Evolutionary conservation across 768 basidiomycete genomes (phyloP), one percentile per base, ranked within the genome.

Genomic region (Lentinula sp.): DNA sequence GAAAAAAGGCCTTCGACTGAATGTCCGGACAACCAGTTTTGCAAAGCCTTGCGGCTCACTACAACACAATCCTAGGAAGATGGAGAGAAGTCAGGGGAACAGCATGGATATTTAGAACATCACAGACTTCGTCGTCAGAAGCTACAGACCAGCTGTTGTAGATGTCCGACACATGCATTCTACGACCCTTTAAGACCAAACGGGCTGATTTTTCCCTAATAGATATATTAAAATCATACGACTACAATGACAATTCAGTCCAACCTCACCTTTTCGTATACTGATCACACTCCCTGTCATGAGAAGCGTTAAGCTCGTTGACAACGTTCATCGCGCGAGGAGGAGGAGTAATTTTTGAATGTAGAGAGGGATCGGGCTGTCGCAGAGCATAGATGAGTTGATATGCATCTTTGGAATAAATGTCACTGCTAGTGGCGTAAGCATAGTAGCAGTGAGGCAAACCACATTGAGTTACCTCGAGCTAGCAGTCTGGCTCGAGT

Each of bases 311-410:
- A 32, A 87, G 72, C 18, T 67, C 65, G 15, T 76, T 71, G 7
- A 94, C 81, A 32, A 83, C 76, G 35, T 80, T 72, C 57, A 77
- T 65, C 5, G 88, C 89, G 49, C 77, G 77, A 34, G 73, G 64
- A 0, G 90, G 89, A 34, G 87, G 88, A 37, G 65, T 59, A 1
- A 79, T 78, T 40, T 71, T 58, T 21, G 64, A 43, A 62, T 62
- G 57, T 13, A 28, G n/a, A 21, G 50, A 52, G 31, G 42, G 51
- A 62, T 45, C 10, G 37, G 61, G 28, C 48, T 72, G 67, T 64
- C 76, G 79, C 10, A 84, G 83, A 40, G 84, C 81, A 72, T 98
- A 98, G 58, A 98, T 87, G 35, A 98, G 80, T 94, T 98, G 96
- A 73, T 98, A 97, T 5, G 93, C 93, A 66, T 97, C 93, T 73